Evolutionary conservation across 345 rosid species (phyloP).

Genomic region (Leavenworthia alabamica): DNA sequence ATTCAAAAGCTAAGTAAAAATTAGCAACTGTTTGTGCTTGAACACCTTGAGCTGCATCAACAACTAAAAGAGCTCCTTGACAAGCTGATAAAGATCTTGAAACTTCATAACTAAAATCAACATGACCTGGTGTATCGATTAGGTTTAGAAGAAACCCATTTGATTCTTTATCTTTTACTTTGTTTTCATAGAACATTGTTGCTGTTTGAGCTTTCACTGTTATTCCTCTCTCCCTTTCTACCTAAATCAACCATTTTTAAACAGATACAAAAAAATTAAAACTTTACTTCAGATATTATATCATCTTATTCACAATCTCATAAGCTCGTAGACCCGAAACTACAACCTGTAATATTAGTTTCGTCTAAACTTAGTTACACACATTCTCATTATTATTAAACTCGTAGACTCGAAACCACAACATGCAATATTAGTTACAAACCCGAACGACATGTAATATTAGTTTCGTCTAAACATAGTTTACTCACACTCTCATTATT

Average conservation of each 20-base stretch:
- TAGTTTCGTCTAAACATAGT: too few species aligned
- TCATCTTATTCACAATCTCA: too few species aligned
- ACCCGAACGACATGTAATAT: too few species aligned
- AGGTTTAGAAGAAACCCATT: slow-evolving; percentile 58
- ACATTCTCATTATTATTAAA: too few species aligned
- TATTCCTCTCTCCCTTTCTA: slow-evolving; percentile 97
- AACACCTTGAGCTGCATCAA: slow-evolving; percentile 98
- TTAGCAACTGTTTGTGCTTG: slow-evolving; percentile 99
- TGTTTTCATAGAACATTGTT: slow-evolving; percentile 72
- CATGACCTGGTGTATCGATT: slow-evolving; percentile 97
- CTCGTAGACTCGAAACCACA: too few species aligned
- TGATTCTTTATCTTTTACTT: slow-evolving; percentile 27
- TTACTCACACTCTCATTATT: too few species aligned
- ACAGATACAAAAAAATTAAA: neutral
- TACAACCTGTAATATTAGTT: too few species aligned
- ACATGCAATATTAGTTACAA: too few species aligned
- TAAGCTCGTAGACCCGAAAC: too few species aligned
- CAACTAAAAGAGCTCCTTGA: slow-evolving; percentile 94
- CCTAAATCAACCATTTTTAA: slow-evolving; percentile 36
- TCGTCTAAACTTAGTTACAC: too few species aligned
- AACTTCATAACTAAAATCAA: slow-evolving; percentile 95
- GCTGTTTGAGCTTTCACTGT: slow-evolving; percentile 98
- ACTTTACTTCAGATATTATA: neutral
- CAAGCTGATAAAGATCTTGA: slow-evolving; percentile 98
- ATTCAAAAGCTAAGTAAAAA: slow-evolving; percentile 91